Evolutionary conservation across 352 stramenopile species (phyloP).

Genomic region (Phytopythium mirpurense): DNA sequence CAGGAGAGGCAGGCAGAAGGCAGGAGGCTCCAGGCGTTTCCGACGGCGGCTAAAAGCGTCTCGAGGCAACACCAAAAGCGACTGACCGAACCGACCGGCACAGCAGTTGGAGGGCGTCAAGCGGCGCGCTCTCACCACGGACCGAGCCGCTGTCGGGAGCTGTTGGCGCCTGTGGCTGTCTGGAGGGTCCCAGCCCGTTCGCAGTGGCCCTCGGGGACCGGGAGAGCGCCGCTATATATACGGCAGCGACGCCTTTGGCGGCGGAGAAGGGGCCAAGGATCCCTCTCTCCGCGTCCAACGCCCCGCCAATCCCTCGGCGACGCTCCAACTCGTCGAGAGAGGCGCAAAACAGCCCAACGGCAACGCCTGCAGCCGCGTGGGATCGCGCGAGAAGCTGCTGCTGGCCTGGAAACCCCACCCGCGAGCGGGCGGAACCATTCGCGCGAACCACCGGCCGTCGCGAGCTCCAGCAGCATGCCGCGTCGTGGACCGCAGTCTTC

Average conservation of each 20-base stretch:
- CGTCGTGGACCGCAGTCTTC: background rate
- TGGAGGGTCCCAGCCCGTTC: background rate
- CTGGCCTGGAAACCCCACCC: background rate
- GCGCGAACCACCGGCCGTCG: background rate
- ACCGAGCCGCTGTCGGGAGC: no score
- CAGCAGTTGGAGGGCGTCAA: no score
- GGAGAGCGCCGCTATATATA: background rate
- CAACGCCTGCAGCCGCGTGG: conserved; percentile 1
- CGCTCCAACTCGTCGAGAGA: background rate
- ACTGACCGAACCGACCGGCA: no score
- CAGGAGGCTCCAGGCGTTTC: background rate
- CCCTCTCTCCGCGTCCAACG: background rate
- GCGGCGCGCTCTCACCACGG: no score
- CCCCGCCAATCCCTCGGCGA: background rate
- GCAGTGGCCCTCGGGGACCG: background rate
- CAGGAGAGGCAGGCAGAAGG: no score
- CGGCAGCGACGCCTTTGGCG: no score
- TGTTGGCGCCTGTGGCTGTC: no score
- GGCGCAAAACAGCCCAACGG: conserved; percentile 8
- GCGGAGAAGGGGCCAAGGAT: no score
- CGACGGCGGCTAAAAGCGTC: background rate
- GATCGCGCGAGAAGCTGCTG: background rate
- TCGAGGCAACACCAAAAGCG: background rate
- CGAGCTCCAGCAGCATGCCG: background rate
- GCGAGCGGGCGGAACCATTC: no score